phyloP scores from a whole-genome alignment of 768 basidiomycete genomes.

The Strobilomyces echinocephalus region DNA sequence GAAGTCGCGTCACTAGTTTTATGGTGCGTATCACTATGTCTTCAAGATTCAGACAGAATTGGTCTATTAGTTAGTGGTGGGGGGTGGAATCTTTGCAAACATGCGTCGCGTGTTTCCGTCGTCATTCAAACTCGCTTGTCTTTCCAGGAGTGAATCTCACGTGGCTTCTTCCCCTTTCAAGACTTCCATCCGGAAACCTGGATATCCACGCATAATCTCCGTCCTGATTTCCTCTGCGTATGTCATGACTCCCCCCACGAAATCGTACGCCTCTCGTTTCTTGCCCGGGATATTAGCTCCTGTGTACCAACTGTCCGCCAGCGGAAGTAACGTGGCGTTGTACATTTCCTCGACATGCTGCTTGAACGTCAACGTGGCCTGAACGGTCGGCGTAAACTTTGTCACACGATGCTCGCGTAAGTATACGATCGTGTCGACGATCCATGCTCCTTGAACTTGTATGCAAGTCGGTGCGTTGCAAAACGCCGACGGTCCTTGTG shows the following conservation, averaged over 20 bases:
- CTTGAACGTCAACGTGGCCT: conserved; percentile 9
- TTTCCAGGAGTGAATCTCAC: too few species aligned
- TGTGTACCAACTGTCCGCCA: conserved; percentile 3
- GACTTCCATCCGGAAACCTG: conserved; percentile 6
- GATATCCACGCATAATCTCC: conserved; percentile 10
- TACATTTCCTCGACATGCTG: conserved; percentile 4
- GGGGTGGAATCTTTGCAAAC: too few species aligned
- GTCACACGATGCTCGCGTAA: conserved; percentile 9
- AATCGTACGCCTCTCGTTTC: conserved; percentile 9
- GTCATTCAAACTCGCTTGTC: too few species aligned
- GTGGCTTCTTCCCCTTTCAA: too few species aligned
- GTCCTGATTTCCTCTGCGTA: conserved; percentile 3
- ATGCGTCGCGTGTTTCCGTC: too few species aligned
- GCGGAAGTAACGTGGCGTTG: not conserved
- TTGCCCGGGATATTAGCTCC: conserved; percentile 10
- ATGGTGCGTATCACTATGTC: too few species aligned
- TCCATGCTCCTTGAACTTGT: conserved; percentile 6
- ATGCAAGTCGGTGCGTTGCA: conserved; percentile 8
- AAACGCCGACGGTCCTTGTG: conserved; percentile 10
- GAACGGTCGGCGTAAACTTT: conserved; percentile 9
- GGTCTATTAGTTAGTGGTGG: too few species aligned
- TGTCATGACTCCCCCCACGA: not conserved
- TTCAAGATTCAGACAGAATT: too few species aligned
- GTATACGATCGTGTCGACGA: conserved; percentile 8
- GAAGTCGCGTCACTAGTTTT: too few species aligned